Evolutionary conservation across 345 rosid genomes (phyloP).

Genomic region (Salix exigua): DNA sequence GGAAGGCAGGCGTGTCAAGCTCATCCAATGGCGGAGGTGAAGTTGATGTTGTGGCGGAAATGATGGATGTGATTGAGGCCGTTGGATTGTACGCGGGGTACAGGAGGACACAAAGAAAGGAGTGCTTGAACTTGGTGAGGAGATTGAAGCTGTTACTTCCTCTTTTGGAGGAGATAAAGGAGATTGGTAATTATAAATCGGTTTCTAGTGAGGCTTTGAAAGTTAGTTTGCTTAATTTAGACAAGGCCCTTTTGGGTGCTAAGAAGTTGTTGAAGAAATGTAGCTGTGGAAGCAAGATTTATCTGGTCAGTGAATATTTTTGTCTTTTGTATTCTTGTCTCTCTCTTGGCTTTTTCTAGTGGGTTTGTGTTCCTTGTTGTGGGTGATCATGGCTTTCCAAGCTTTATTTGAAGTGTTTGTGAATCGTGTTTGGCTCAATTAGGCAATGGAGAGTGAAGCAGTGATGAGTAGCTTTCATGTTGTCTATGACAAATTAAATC

Average conservation of each 20-base stretch:
- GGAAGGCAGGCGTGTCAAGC: slow-evolving; percentile 19
- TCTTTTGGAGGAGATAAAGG: slow-evolving; percentile 49
- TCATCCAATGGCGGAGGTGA: slow-evolving; percentile 25
- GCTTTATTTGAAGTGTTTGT: not conserved
- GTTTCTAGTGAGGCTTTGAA: slow-evolving; percentile 14
- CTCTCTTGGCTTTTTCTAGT: not conserved
- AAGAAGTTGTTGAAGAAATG: slow-evolving; percentile 54
- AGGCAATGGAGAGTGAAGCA: slow-evolving; percentile 67
- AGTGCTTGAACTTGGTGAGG: slow-evolving; percentile 53
- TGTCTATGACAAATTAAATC: slow-evolving; percentile 42
- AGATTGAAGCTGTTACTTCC: slow-evolving; percentile 59
- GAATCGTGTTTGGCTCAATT: slow-evolving; percentile 1
- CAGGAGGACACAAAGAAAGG: slow-evolving; percentile 50
- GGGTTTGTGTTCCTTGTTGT: not conserved
- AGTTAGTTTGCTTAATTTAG: slow-evolving; percentile 31
- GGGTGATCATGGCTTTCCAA: not conserved
- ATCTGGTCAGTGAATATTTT: slow-evolving; percentile 31
- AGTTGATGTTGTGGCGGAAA: slow-evolving; percentile 18
- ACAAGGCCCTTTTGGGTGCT: slow-evolving; percentile 40
- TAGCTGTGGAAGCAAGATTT: slow-evolving; percentile 58
- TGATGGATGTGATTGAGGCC: slow-evolving; percentile 42
- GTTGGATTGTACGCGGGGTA: slow-evolving; percentile 39
- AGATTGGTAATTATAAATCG: slow-evolving; percentile 12
- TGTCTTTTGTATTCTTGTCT: not conserved
- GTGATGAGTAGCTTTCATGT: slow-evolving; percentile 49